Conservation (phyloP, 2,329 filamentous ascomycete species). For the Sporothrix brunneoviolacea region DNA sequence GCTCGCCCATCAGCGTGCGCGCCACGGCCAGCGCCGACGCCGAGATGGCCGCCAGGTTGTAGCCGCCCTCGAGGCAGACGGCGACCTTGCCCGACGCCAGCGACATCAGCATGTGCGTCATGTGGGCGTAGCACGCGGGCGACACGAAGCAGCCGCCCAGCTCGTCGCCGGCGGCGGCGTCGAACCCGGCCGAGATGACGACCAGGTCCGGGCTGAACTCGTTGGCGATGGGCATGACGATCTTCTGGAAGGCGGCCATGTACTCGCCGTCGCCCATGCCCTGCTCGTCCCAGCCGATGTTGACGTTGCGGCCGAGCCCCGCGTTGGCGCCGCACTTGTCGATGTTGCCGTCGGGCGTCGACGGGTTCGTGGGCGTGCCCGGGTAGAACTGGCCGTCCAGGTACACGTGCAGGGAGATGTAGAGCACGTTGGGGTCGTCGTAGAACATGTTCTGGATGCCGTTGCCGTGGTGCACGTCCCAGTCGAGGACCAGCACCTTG, state of each 20-base stretch:
- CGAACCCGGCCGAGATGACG: slow-evolving; percentile 92
- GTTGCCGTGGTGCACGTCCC: slow-evolving; percentile 79
- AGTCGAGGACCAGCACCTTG: slow-evolving; percentile 89
- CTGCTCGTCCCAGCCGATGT: slow-evolving; percentile 61
- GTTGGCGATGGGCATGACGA: slow-evolving; percentile 91
- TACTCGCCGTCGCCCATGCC: slow-evolving; percentile 97
- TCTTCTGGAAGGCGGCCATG: slow-evolving; percentile 88
- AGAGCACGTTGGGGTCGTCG: slow-evolving; percentile 86
- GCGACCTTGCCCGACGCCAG: slow-evolving; percentile 82
- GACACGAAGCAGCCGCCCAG: slow-evolving; percentile 90
- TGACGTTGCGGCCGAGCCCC: slow-evolving; percentile 57
- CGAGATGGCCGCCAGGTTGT: slow-evolving; percentile 89
- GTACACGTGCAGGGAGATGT: slow-evolving; percentile 91
- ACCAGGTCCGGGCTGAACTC: slow-evolving; percentile 94
- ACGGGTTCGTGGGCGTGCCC: slow-evolving; percentile 50
- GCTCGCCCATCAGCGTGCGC: slow-evolving; percentile 89
- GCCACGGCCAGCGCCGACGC: slow-evolving; percentile 88
- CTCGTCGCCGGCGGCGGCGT: slow-evolving; percentile 88
- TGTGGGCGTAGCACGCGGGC: slow-evolving; percentile 87
- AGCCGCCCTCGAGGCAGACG: slow-evolving; percentile 91
- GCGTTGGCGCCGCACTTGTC: slow-evolving; percentile 50
- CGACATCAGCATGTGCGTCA: slow-evolving; percentile 99
- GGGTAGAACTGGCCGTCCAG: slow-evolving; percentile 82
- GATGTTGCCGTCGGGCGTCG: slow-evolving; percentile 54
- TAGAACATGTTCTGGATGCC: slow-evolving; percentile 97